These are phyloP conservation scores for Grosmannia serpens DNA, from an alignment of 2,329 filamentous ascomycete species.

Conservation along the genomic window DNA sequence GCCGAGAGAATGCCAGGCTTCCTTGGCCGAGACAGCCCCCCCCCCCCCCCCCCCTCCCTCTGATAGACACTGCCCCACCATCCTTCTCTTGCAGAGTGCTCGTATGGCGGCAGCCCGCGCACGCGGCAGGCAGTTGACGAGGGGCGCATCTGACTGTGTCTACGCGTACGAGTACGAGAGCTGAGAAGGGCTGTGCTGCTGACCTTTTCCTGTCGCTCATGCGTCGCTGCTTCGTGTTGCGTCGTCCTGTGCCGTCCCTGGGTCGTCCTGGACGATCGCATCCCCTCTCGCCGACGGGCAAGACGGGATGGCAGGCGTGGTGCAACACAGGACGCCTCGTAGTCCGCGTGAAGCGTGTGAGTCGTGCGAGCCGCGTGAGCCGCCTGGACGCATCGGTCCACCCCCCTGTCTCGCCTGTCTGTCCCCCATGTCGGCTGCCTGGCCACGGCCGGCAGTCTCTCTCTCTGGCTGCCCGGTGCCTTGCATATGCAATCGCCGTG, in stretches of 20 bases:
- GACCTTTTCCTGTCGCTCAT: background rate
- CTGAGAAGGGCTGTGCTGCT: background rate
- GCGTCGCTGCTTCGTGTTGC: no score
- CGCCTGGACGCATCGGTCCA: background rate
- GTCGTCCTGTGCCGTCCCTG: background rate
- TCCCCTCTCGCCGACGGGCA: background rate
- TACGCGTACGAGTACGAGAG: background rate
- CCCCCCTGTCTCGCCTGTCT: background rate
- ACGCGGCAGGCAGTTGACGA: background rate
- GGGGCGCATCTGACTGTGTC: background rate
- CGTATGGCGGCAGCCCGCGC: background rate
- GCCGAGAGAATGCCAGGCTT: background rate
- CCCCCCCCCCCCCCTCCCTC: no score
- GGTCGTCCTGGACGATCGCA: background rate
- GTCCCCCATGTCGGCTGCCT: background rate
- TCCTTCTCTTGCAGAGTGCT: background rate
- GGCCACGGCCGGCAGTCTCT: background rate
- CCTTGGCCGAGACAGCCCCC: background rate
- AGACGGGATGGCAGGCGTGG: background rate
- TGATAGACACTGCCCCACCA: background rate
- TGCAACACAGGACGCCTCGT: background rate
- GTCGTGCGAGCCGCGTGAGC: background rate
- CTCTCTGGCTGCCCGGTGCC: background rate
- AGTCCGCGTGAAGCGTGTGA: background rate
- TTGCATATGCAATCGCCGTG: background rate